Conservation (phyloP, 768 basidiomycete genomes). For the Suillus variegatus region DNA sequence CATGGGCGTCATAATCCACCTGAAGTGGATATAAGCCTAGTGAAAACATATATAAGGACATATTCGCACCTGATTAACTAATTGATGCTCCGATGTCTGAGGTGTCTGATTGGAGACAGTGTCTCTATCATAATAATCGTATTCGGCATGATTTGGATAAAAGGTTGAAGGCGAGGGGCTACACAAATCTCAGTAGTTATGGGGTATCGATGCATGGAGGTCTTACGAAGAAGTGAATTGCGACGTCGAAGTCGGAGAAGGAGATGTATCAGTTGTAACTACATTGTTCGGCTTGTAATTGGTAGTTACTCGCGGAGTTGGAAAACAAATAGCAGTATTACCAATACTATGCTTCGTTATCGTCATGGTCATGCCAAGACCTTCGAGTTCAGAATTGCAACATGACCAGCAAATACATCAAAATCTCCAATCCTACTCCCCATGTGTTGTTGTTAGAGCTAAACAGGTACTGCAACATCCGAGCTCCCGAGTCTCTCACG, state of each 20-base stretch:
- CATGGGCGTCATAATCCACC: constrained; percentile 33
- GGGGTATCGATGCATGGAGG: neutral
- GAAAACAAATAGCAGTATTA: neutral
- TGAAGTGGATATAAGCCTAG: constrained; percentile 17
- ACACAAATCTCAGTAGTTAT: constrained; percentile 13
- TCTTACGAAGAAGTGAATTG: constrained; percentile 33
- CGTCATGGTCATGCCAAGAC: too few species aligned
- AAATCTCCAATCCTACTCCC: constrained; percentile 35
- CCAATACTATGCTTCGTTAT: too few species aligned
- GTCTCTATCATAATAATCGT: constrained; percentile 32
- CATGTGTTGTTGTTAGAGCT: constrained; percentile 44
- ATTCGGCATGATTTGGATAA: constrained; percentile 37
- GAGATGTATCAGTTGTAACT: too few species aligned
- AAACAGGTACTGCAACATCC: constrained; percentile 25
- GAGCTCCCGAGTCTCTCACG: neutral
- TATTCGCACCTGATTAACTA: constrained; percentile 20
- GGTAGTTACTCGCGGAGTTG: neutral
- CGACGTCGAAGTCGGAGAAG: constrained; percentile 31
- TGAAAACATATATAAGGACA: constrained; percentile 21
- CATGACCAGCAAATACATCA: constrained; percentile 25
- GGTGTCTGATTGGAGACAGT: constrained; percentile 15
- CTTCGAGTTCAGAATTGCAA: neutral
- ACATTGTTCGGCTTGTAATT: too few species aligned
- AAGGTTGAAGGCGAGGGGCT: constrained; percentile 32
- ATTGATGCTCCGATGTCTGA: constrained; percentile 23